Evolutionary conservation across 805 yeast genomes (phyloP).

Genomic region (Wickerhamiella allomyrinae): DNA sequence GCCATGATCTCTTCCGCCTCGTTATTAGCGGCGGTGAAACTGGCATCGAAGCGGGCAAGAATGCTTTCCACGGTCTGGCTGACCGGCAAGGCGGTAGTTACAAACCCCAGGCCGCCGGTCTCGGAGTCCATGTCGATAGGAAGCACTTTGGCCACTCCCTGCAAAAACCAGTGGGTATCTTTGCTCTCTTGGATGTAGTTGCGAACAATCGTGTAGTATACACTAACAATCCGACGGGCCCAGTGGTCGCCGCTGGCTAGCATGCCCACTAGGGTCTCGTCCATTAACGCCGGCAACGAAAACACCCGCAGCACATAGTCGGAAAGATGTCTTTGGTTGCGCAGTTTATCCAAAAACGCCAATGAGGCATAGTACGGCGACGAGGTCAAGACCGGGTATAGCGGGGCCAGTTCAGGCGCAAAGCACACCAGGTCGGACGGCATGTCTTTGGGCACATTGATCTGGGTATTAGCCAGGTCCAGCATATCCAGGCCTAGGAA

Average conservation of each 20-base stretch:
- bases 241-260: slow-evolving; percentile 72
- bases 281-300: slow-evolving; percentile 86
- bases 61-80: slow-evolving; percentile 18
- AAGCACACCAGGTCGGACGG: slow-evolving; percentile 37
- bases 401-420: slow-evolving; percentile 69
- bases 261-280: slow-evolving; percentile 59
- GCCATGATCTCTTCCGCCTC: slow-evolving; percentile 10
- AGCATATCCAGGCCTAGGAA: slow-evolving; percentile 77
- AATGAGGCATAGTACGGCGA: slow-evolving; percentile 82
- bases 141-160: slow-evolving; percentile 75
- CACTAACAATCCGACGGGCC: slow-evolving; percentile 84
- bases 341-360: slow-evolving; percentile 67
- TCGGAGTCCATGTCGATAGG: slow-evolving; percentile 81
- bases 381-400: slow-evolving; percentile 69
- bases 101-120: slow-evolving; percentile 44
- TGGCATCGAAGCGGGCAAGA: slow-evolving; percentile 18
- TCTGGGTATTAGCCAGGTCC: slow-evolving; percentile 60
- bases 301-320: slow-evolving; percentile 79
- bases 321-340: slow-evolving; percentile 64
- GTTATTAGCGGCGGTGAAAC: slow-evolving; percentile 15
- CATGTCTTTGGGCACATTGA: background rate
- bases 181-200: slow-evolving; percentile 76
- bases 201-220: slow-evolving; percentile 68
- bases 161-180: slow-evolving; percentile 84
- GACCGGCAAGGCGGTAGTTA: slow-evolving; percentile 31